Percentiles rank a stretch among this genome's conserved stretches.
Evolutionary conservation across 2,329 filamentous ascomycete genomes (phyloP).

Genomic region (Lojkania enalia): DNA sequence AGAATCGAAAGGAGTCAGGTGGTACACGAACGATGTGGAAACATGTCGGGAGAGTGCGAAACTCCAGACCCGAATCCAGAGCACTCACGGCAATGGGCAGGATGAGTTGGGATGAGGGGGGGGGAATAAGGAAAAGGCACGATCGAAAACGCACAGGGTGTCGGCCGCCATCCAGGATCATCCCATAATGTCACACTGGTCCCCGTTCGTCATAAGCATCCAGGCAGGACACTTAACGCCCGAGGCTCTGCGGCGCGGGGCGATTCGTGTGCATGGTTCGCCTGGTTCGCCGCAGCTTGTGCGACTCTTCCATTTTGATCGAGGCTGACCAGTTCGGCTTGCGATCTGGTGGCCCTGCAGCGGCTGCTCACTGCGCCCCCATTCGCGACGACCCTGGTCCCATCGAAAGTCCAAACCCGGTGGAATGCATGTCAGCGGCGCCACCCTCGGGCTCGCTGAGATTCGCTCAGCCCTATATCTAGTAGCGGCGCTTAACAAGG

Average conservation of each 20-base stretch:
- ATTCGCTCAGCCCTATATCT: slow-evolving; percentile 16
- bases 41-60: slow-evolving; percentile 12
- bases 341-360: slow-evolving; percentile 3
- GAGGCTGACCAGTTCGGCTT: slow-evolving; percentile 26
- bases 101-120: neutral
- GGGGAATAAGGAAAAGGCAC: neutral
- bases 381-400: slow-evolving; percentile 5
- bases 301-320: slow-evolving; percentile 20
- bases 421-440: slow-evolving; percentile 11
- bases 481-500: slow-evolving; percentile 10
- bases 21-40: neutral
- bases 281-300: slow-evolving; percentile 7
- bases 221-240: neutral
- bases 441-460: slow-evolving; percentile 1
- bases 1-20: slow-evolving; percentile 9
- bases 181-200: too few species aligned
- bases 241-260: slow-evolving; percentile 20
- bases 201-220: too few species aligned
- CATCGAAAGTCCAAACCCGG: slow-evolving; percentile 1
- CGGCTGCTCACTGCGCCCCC: slow-evolving; percentile 5
- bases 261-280: neutral
- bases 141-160: too few species aligned
- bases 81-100: neutral
- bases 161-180: too few species aligned
- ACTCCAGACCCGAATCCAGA: slow-evolving; percentile 1